These are phyloP conservation scores for Penicillium carneum DNA, from an alignment of 2,329 filamentous ascomycete genomes.

Conservation along the genomic window DNA sequence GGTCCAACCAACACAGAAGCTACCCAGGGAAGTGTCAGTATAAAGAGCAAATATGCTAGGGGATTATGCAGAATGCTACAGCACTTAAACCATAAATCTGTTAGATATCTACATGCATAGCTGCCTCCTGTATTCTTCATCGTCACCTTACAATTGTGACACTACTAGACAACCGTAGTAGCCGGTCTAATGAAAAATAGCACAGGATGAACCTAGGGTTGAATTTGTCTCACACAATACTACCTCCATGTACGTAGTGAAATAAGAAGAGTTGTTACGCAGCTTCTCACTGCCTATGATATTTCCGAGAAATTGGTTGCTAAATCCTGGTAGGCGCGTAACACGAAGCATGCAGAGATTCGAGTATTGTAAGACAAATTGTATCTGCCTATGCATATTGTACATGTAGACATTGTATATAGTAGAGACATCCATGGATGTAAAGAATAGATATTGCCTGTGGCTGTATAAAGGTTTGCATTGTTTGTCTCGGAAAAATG, in stretches of 20 bases:
- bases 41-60: no score
- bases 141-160: not conserved
- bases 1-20: no score
- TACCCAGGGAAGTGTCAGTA: not conserved
- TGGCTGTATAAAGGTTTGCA: not conserved
- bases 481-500: constrained; percentile 9
- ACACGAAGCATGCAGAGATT: not conserved
- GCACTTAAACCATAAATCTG: not conserved
- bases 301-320: not conserved
- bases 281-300: not conserved
- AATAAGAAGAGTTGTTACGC: not conserved
- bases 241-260: not conserved
- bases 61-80: not conserved
- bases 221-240: not conserved
- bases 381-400: not conserved
- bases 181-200: not conserved
- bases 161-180: no score
- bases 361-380: not conserved
- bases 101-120: not conserved
- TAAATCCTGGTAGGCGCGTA: not conserved
- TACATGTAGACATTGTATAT: not conserved
- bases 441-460: not conserved
- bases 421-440: not conserved
- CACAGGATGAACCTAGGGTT: not conserved
- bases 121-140: not conserved